A percentile compares a stretch with the other conserved stretches of the same genome.
phyloP scores from a whole-genome alignment of 75 land plant species.

The Selaginella moellendorffii region DNA sequence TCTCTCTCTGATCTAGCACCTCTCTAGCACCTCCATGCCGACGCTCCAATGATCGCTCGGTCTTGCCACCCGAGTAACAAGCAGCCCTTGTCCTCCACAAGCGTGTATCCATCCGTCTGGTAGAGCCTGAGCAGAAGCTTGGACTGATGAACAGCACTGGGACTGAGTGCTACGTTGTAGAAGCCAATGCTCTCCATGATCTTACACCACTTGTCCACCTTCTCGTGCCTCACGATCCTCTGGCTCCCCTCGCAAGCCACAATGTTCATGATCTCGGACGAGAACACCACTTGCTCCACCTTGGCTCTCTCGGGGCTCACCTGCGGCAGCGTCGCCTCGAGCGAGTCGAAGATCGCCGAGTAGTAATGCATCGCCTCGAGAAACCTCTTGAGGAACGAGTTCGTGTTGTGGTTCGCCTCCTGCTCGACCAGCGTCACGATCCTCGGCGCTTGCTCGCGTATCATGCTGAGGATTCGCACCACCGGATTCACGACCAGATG shows the following conservation, averaged over 20 bases:
- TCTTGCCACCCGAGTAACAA: constrained; percentile 50
- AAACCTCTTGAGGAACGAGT: constrained; percentile 38
- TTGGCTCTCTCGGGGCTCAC: constrained; percentile 31
- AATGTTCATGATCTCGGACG: constrained; percentile 36
- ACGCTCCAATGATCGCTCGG: background rate
- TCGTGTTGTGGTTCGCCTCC: constrained; percentile 49
- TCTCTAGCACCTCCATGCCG: background rate
- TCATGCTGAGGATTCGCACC: constrained; percentile 27
- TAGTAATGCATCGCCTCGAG: constrained; percentile 46
- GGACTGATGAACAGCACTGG: constrained; percentile 48
- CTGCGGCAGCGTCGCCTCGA: constrained; percentile 40
- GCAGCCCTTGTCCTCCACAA: constrained; percentile 40
- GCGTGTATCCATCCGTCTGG: constrained; percentile 52
- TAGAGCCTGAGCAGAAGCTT: constrained; percentile 47
- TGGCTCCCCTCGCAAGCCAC: constrained; percentile 39
- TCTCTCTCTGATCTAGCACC: no score
- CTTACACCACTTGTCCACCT: constrained; percentile 43
- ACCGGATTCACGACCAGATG: constrained; percentile 9
- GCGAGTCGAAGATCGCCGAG: constrained; percentile 40
- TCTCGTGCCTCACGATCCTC: constrained; percentile 40
- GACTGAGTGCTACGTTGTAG: constrained; percentile 27
- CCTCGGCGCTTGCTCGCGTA: constrained; percentile 39
- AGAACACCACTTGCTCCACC: constrained; percentile 36
- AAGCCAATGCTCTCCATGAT: constrained; percentile 40
- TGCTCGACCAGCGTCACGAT: constrained; percentile 45